These are phyloP conservation scores for Psilocybe subaeruginosa DNA, from an alignment of 768 basidiomycete genomes.

Conservation along the genomic window DNA sequence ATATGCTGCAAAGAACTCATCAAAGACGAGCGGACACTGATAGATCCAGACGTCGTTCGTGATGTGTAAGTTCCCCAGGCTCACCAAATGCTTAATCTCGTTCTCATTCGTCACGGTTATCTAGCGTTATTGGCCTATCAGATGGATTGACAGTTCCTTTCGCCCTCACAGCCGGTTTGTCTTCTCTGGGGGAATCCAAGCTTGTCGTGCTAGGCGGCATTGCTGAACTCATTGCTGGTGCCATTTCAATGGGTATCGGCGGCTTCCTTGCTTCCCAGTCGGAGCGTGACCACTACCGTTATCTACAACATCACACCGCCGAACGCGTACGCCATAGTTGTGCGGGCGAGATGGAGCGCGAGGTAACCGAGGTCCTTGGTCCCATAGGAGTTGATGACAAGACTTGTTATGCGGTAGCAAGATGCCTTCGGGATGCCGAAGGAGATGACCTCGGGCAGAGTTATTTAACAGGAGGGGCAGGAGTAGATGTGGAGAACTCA, in stretches of 20 bases:
- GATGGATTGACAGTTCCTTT: constrained; percentile 93
- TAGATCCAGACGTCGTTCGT: constrained; percentile 86
- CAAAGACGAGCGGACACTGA: constrained; percentile 77
- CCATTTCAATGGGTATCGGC: constrained; percentile 98
- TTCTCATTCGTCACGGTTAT: not conserved
- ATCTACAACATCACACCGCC: constrained; percentile 72
- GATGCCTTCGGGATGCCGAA: constrained; percentile 72
- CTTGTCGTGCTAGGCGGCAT: constrained; percentile 95
- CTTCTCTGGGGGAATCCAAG: constrained; percentile 84
- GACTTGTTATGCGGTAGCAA: constrained; percentile 78
- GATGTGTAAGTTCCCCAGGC: constrained; percentile 65
- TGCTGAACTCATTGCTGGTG: constrained; percentile 95
- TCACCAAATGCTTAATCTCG: not conserved
- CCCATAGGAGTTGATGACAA: constrained; percentile 89
- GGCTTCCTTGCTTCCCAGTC: constrained; percentile 97
- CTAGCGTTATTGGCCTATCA: constrained; percentile 85
- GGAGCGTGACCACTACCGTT: constrained; percentile 93
- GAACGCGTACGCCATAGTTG: constrained; percentile 89
- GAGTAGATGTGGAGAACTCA: constrained; percentile 58
- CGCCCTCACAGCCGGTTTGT: constrained; percentile 86
- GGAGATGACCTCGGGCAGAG: constrained; percentile 34
- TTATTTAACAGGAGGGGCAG: constrained; percentile 15
- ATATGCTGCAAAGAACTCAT: constrained; percentile 91
- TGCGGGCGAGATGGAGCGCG: constrained; percentile 94
- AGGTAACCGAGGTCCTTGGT: constrained; percentile 85